Percentiles rank a stretch among this genome's conserved stretches.
Evolutionary conservation across 305 asterid genomes (phyloP).

Genomic region (Solanum hybrid): DNA sequence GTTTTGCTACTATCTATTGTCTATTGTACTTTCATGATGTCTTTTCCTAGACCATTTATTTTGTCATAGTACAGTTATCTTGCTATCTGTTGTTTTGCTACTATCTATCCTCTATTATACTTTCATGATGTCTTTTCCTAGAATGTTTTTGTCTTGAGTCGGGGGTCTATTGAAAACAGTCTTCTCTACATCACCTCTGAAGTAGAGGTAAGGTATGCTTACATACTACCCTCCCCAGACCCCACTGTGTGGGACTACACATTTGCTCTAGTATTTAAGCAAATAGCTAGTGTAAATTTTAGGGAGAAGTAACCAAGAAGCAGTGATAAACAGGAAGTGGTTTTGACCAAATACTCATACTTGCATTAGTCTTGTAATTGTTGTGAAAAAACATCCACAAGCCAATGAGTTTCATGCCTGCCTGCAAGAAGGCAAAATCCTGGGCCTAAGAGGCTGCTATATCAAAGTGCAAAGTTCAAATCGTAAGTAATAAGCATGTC

Average conservation of each 20-base stretch:
- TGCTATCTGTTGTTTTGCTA: background rate
- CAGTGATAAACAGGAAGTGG: background rate
- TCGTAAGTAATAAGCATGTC: background rate
- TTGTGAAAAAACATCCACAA: background rate
- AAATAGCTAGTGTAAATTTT: background rate
- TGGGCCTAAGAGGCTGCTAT: background rate
- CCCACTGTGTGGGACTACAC: background rate
- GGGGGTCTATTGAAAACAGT: background rate
- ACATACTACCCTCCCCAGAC: background rate
- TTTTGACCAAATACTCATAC: background rate
- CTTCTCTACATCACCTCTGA: background rate
- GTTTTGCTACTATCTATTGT: background rate
- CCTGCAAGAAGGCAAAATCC: background rate
- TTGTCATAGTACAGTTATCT: background rate
- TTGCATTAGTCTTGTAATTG: background rate
- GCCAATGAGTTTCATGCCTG: background rate
- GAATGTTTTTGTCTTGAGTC: background rate
- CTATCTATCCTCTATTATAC: background rate
- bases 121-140: background rate
- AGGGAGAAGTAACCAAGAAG: background rate
- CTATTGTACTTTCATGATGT: background rate
- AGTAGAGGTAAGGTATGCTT: background rate
- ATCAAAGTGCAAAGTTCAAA: background rate
- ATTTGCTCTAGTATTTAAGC: background rate
- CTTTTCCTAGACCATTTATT: background rate